A percentile compares a stretch with the other conserved stretches of the same genome.
Conservation (phyloP, 495 filamentous ascomycete genomes). For the Filosporella fistucella region DNA sequence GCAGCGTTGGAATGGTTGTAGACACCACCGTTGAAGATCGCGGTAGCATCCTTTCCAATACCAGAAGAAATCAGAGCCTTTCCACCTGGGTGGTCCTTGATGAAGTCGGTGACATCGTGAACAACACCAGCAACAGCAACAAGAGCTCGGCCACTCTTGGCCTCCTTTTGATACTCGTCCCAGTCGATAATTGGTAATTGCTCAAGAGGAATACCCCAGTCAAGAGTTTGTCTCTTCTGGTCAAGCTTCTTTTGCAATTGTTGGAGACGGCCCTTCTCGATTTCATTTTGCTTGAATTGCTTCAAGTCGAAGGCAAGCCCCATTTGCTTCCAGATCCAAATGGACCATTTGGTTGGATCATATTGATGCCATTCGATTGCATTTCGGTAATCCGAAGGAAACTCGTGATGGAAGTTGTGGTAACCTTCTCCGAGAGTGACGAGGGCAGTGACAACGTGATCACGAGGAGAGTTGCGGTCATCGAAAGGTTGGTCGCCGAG, state of each 20-base stretch:
- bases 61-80: constrained; percentile 90
- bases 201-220: constrained; percentile 95
- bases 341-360: constrained; percentile 97
- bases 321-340: constrained; percentile 90
- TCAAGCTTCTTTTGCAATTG: constrained; percentile 99
- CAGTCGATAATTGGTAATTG: constrained; percentile 94
- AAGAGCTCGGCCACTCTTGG: constrained; percentile 82
- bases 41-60: constrained; percentile 95
- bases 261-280: constrained; percentile 97
- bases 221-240: constrained; percentile 84
- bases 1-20: constrained; percentile 98
- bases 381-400: constrained; percentile 98
- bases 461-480: constrained; percentile 96
- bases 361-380: constrained; percentile 98
- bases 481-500: constrained; percentile 99
- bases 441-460: constrained; percentile 92
- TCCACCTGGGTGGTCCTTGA: constrained; percentile 95
- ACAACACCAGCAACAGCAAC: constrained; percentile 91
- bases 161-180: constrained; percentile 89
- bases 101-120: constrained; percentile 91
- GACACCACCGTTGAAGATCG: constrained; percentile 98
- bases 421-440: constrained; percentile 97
- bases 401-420: constrained; percentile 99
- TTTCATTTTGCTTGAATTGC: constrained; percentile 96
- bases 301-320: constrained; percentile 94